A percentile compares a stretch with the other conserved stretches of the same genome.
These are phyloP conservation scores for Glaciozyma antarctica DNA, from an alignment of 768 basidiomycete species.

Conservation along the genomic window DNA sequence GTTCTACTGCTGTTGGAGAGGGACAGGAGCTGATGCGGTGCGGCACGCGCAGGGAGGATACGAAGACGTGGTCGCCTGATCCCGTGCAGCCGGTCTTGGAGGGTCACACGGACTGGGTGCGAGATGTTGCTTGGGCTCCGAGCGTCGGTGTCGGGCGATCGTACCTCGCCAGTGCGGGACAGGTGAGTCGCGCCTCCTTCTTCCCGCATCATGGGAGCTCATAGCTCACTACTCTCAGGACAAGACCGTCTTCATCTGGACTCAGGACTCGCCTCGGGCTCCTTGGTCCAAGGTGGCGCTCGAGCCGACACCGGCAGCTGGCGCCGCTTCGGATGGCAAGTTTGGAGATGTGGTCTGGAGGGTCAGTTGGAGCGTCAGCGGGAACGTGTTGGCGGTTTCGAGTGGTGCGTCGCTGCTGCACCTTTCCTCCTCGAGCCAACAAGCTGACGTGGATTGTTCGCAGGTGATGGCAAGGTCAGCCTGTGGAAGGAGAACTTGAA, in stretches of 20 bases:
- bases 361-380: slow-evolving; percentile 95
- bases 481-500: slow-evolving; percentile 97
- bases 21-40: background rate
- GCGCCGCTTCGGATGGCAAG: slow-evolving; percentile 52
- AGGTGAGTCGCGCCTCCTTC: slow-evolving; percentile 46
- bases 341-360: slow-evolving; percentile 98
- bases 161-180: slow-evolving; percentile 92
- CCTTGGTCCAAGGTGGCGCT: slow-evolving; percentile 73
- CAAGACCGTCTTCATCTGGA: slow-evolving; percentile 83
- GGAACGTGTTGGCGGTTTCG: slow-evolving; percentile 89
- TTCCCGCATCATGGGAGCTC: background rate
- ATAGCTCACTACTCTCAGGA: slow-evolving; percentile 44
- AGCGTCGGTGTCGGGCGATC: slow-evolving; percentile 88
- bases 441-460: background rate
- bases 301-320: slow-evolving; percentile 50
- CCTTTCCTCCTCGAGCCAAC: background rate
- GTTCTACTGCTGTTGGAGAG: background rate
- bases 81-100: slow-evolving; percentile 72
- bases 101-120: slow-evolving; percentile 93
- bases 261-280: slow-evolving; percentile 56
- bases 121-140: slow-evolving; percentile 98
- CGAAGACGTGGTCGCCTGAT: slow-evolving; percentile 76
- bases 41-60: slow-evolving; percentile 52
- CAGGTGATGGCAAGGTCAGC: slow-evolving; percentile 90
- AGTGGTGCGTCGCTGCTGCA: slow-evolving; percentile 43